A percentile compares a stretch with the other conserved stretches of the same genome.
Evolutionary conservation across 345 rosid genomes (phyloP).

Genomic region (Boechera divaricarpa): DNA sequence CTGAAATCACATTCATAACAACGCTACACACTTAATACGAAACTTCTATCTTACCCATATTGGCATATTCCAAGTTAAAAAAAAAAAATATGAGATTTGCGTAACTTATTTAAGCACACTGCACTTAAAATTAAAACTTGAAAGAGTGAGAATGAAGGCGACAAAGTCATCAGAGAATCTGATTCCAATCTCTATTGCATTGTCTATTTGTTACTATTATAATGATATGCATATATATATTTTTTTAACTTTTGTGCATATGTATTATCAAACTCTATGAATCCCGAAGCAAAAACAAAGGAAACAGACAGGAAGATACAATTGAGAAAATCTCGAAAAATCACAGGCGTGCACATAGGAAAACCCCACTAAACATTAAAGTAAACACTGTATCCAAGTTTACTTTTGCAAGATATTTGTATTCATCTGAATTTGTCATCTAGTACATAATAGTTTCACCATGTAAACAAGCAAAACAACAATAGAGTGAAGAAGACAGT

Average conservation of each 20-base stretch:
- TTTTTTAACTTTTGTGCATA: not conserved
- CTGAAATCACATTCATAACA: conserved; percentile 50
- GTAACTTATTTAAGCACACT: not conserved
- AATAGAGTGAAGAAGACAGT: conserved; percentile 41
- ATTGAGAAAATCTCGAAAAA: conserved; percentile 40
- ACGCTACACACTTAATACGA: not conserved
- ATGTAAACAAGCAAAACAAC: conserved; percentile 41
- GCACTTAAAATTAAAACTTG: not conserved
- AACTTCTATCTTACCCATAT: not conserved
- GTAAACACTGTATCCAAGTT: conserved; percentile 35
- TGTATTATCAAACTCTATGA: conserved; percentile 14
- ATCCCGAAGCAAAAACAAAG: conserved; percentile 37
- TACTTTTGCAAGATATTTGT: not conserved
- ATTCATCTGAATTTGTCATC: conserved; percentile 31
- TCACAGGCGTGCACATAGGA: conserved; percentile 64
- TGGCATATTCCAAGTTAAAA: not conserved
- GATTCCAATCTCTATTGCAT: conserved; percentile 20
- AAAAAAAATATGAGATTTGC: not conserved
- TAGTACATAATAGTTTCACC: conserved; percentile 39
- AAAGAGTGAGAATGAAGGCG: not conserved
- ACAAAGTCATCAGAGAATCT: conserved; percentile 28
- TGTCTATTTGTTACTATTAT: conserved; percentile 4
- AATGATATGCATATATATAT: not conserved
- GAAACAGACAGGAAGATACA: conserved; percentile 55
- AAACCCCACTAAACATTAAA: conserved; percentile 41